Evolutionary conservation across 2,329 filamentous ascomycete species (phyloP), one percentile per base, ranked within the genome.

Genomic region (Fusarium sp.): DNA sequence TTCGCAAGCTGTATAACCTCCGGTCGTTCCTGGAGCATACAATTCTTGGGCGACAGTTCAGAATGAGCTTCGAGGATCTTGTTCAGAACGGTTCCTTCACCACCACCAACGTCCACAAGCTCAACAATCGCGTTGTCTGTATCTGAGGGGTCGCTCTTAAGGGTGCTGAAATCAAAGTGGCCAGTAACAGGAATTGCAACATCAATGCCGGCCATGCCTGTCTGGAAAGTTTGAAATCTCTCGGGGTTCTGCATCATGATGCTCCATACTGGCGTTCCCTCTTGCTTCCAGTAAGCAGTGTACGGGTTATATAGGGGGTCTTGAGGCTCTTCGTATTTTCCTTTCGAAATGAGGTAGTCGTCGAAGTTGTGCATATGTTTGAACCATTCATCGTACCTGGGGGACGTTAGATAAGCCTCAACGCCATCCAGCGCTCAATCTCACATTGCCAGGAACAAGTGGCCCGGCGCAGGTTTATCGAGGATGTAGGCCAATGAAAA

Each of bases 331-430:
- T 65, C 64, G n/a, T 74, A 69, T 53, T 73, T 75, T 20, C 69
- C 70, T 22, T 68, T 70, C 17, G 66, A 67, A 29, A 63, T 60
- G 52, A 81, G 75, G 50, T 81, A 80, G 27, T 80, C 79, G 72
- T 80, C 76, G 49, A 81, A 80, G 65, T 76, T 76, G 72, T 77
- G 68, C 76, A 79, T 79, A 52, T 78, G 76, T 52, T 77, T 80
- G 62, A 80, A 75, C 77, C 78, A 81, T 41, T 79, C 76, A 50
- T 81, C 79, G 42, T 80, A 79, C 78, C 77, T 79, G 45, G 7
- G 18, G 29, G 31, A 27, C n/a, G 53, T 49, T 25, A 44, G 60
- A 49, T 38, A 9, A 31, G 22, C 4, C n/a, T 11, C 27, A 14
- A 27, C 20, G 36, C 25, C 38, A 50, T 12, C 17, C n/a, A 38